Percentiles rank a stretch among this genome's conserved stretches.
phyloP scores from a whole-genome alignment of 805 yeast species.

The Starmerella khaoyaiensis region DNA sequence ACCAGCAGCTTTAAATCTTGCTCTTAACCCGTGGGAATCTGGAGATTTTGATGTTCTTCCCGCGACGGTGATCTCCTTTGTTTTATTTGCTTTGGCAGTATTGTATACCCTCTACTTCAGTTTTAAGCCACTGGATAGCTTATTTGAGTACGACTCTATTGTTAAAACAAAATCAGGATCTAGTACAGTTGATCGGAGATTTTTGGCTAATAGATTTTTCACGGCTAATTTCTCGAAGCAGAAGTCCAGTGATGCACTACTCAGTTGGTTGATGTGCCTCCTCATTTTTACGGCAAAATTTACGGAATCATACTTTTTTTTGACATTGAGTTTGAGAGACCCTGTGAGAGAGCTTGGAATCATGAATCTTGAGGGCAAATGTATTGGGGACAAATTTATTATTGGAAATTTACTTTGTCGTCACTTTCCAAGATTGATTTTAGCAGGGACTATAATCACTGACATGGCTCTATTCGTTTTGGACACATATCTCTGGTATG shows the following conservation, averaged over 20 bases:
- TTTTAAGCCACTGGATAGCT: slow-evolving; percentile 44
- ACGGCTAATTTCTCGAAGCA: slow-evolving; percentile 47
- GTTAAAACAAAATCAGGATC: too few relatives aligned
- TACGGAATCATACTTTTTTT: slow-evolving; percentile 64
- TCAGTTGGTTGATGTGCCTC: slow-evolving; percentile 60
- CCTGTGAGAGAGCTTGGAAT: slow-evolving; percentile 57
- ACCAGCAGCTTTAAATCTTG: slow-evolving; percentile 16
- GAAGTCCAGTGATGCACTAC: slow-evolving; percentile 40
- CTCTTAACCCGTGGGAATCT: slow-evolving; percentile 14
- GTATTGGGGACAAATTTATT: slow-evolving; percentile 44
- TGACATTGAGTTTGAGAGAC: slow-evolving; percentile 58
- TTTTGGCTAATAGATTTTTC: slow-evolving; percentile 43
- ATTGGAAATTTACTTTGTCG: slow-evolving; percentile 43
- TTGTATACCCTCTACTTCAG: slow-evolving; percentile 45
- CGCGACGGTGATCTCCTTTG: slow-evolving; percentile 33
- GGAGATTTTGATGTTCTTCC: slow-evolving; percentile 8
- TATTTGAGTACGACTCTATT: slow-evolving; percentile 36
- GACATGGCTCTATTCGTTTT: slow-evolving; percentile 60
- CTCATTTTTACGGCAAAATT: slow-evolving; percentile 56
- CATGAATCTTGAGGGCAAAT: slow-evolving; percentile 39
- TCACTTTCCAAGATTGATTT: slow-evolving; percentile 43
- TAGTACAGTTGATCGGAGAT: slow-evolving; percentile 21
- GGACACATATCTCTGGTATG: slow-evolving; percentile 79
- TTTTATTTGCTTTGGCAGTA: slow-evolving; percentile 46
- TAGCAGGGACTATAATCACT: slow-evolving; percentile 42